phyloP scores from a whole-genome alignment of 2,329 filamentous ascomycete genomes.

The Gyromitra esculenta region DNA sequence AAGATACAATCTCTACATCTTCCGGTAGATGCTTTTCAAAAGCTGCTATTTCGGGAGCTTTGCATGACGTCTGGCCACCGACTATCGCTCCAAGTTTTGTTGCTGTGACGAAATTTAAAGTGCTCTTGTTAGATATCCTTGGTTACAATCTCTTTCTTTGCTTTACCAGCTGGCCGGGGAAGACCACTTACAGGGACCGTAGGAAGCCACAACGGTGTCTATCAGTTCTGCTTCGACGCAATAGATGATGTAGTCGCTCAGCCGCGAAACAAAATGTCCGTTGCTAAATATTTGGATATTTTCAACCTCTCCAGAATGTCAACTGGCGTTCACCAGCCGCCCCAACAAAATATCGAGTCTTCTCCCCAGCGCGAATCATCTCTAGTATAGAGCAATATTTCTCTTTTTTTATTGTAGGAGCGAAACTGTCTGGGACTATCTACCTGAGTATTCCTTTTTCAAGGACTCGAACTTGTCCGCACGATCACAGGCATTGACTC shows the following conservation, averaged over 20 bases:
- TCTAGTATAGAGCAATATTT: background rate
- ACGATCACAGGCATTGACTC: conserved; percentile 92
- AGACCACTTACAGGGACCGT: conserved; percentile 82
- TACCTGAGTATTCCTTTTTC: conserved; percentile 81
- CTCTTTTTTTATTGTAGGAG: background rate
- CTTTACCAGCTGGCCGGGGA: background rate
- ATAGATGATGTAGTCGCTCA: conserved; percentile 99
- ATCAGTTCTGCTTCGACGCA: conserved; percentile 95
- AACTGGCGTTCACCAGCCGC: conserved; percentile 14
- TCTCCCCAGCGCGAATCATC: background rate
- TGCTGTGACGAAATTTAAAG: conserved; percentile 66
- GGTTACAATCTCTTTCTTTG: background rate
- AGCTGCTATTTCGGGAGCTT: conserved; percentile 92
- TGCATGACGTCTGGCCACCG: conserved; percentile 97
- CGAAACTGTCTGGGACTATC: conserved; percentile 57
- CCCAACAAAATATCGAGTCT: background rate
- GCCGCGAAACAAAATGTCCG: conserved; percentile 93
- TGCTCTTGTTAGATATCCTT: background rate
- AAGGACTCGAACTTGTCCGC: conserved; percentile 87
- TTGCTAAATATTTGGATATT: conserved; percentile 84
- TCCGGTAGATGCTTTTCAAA: conserved; percentile 87
- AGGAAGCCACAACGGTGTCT: conserved; percentile 83
- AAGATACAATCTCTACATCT: conserved; percentile 93
- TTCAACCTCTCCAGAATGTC: conserved; percentile 46
- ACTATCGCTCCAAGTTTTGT: conserved; percentile 96